These are phyloP conservation scores for Cytospora schulzeri DNA, from an alignment of 2,329 filamentous ascomycete genomes.

Conservation along the genomic window DNA sequence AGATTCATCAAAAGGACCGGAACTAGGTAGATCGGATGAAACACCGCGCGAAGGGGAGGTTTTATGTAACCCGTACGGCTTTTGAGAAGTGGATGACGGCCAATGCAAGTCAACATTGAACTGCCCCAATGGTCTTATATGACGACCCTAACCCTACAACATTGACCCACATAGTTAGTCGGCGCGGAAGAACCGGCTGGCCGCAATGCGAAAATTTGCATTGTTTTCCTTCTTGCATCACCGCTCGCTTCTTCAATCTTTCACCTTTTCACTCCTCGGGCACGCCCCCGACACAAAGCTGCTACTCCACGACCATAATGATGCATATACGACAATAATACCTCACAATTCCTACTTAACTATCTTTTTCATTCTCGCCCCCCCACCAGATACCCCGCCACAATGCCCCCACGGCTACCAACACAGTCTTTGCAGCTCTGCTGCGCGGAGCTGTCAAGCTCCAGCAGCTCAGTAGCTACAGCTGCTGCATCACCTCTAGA, in stretches of 20 bases:
- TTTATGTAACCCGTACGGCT: too few species aligned
- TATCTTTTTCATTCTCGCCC: not conserved
- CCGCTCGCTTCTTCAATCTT: conserved; percentile 1
- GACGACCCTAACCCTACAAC: not conserved
- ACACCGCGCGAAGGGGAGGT: too few species aligned
- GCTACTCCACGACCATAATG: conserved; percentile 14
- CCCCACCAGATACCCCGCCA: not conserved
- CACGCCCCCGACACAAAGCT: conserved; percentile 12
- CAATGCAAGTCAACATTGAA: too few species aligned
- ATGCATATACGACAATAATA: conserved; percentile 7
- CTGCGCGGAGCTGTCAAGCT: conserved; percentile 24
- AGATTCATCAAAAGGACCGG: too few species aligned
- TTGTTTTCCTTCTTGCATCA: not conserved
- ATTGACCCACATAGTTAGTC: not conserved
- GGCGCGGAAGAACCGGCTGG: not conserved
- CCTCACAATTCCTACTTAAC: conserved; percentile 1
- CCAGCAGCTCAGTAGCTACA: conserved; percentile 5
- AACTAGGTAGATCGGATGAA: too few species aligned
- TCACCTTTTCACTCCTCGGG: conserved; percentile 11
- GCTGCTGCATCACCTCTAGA: conserved; percentile 16
- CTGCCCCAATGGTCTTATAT: too few species aligned
- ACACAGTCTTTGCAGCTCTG: conserved; percentile 23
- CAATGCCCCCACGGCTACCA: conserved; percentile 27
- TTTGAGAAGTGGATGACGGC: too few species aligned
- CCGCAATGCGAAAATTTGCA: conserved; percentile 19